phyloP scores from a whole-genome alignment of 306 rosid species.

The Sphenostylis stenocarpa region DNA sequence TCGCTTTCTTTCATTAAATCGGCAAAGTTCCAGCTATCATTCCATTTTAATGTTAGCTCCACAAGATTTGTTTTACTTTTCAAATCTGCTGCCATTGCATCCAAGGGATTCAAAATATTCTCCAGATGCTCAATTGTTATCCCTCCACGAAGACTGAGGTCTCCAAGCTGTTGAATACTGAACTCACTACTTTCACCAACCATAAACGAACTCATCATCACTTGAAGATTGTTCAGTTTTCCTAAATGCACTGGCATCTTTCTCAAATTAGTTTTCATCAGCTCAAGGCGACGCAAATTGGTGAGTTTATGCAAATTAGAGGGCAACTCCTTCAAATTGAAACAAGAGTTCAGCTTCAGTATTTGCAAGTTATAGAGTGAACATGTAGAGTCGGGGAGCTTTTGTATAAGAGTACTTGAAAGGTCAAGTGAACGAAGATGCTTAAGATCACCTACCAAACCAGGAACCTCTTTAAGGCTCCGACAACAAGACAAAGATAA shows the following conservation, averaged over 20 bases:
- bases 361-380: not conserved
- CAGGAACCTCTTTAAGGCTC: not conserved
- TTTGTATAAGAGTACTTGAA: rapidly evolving
- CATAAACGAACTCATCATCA: not conserved
- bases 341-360: not conserved
- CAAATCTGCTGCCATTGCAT: not conserved
- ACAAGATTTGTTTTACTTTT: not conserved
- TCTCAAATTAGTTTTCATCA: not conserved
- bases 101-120: not conserved
- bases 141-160: not conserved
- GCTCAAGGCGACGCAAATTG: not conserved
- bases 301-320: not conserved
- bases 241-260: not conserved
- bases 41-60: not conserved
- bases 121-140: not conserved
- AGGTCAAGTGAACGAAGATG: not conserved
- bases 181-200: not conserved
- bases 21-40: not conserved
- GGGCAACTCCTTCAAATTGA: not conserved
- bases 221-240: not conserved
- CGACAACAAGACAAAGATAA: not conserved
- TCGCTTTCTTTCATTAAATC: not conserved
- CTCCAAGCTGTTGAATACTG: not conserved
- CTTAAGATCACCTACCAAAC: not conserved
- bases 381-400: not conserved